Base-by-base conservation (phyloP, 805 yeast species). In the Teunomyces cretensis region DNA sequence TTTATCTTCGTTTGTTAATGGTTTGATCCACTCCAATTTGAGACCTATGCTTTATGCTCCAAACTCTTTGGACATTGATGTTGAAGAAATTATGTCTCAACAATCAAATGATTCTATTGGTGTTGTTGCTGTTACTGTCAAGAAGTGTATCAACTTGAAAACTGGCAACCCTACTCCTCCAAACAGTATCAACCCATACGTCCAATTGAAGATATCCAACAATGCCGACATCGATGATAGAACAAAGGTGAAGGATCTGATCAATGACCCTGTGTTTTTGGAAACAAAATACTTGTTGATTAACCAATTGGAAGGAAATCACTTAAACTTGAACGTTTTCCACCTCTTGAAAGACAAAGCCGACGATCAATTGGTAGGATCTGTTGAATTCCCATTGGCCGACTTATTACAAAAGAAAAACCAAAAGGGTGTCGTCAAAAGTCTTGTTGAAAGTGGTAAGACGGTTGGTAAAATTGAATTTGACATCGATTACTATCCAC, bases 11-110 rank as follows among this genome's bases (percentile, higher is more conserved):
- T 82, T 86, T 57, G 90, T 87, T 43, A 86, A 83, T 50, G 74
- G 77, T 16, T 73, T 84, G 61, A 80, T 87, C 58, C 85, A 87
- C 63, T 68, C 86, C 40, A 84, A 70, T 52, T 80, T 83, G 56
- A 83, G 86, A 35, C 94, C 92, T 35, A 80, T 86, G 83, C 64
- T 87, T 48, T 86, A 86, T 60, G 90, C 91, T 8, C 96, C 96
- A 53, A 87, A 87, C 63, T 83, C 87, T 44, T 65, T 85, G 33
- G 92, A 86, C 58, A 68, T 87, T 48, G 83, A 86, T 55, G 86
- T 86, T 33, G 88, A 83, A 60, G 89, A 84, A 49, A 64, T 86
- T 15, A 72, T 86, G 76, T 80, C 82, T 33, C 77, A 75, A 35
- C 79, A 79, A 56, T 65, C 80, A 5, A 81, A 82, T 45, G 91